Conservation (phyloP, 257 asterid species). For the Eustoma russellianum region DNA sequence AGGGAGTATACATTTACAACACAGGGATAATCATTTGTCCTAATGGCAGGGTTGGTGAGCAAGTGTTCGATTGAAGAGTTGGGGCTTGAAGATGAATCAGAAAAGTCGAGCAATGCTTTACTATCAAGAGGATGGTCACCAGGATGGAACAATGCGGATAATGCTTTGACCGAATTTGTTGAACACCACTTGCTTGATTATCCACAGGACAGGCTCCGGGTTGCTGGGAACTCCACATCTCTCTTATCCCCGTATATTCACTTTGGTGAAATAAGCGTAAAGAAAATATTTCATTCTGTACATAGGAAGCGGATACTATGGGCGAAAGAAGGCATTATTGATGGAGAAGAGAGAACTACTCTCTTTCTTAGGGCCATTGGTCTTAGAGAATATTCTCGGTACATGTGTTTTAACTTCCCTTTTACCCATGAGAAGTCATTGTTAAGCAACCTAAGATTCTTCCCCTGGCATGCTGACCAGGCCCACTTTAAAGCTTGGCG, state of each 20-base stretch:
- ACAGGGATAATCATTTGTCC: neutral
- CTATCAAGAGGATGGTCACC: conserved; percentile 87
- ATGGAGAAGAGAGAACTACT: conserved; percentile 48
- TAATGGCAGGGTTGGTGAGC: conserved; percentile 35
- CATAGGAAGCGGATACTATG: conserved; percentile 54
- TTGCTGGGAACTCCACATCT: conserved; percentile 70
- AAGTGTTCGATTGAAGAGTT: conserved; percentile 45
- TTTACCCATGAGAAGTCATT: conserved; percentile 70
- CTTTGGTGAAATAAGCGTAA: conserved; percentile 74
- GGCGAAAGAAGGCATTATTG: conserved; percentile 46
- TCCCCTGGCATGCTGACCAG: conserved; percentile 76
- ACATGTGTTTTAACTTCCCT: conserved; percentile 87
- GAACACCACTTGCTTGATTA: conserved; percentile 55
- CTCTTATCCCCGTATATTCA: conserved; percentile 80
- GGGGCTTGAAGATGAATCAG: conserved; percentile 75
- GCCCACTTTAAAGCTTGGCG: conserved; percentile 76
- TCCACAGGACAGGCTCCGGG: conserved; percentile 53
- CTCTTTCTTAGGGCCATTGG: conserved; percentile 61
- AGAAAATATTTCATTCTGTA: conserved; percentile 53
- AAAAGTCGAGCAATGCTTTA: conserved; percentile 78
- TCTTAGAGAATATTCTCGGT: conserved; percentile 81
- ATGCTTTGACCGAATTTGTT: conserved; percentile 49
- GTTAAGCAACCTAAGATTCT: conserved; percentile 42
- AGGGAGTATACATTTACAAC: too few relatives aligned
- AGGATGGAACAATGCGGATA: conserved; percentile 83